Conservation (phyloP, 2,329 filamentous ascomycete genomes). For the Alternaria solani region DNA sequence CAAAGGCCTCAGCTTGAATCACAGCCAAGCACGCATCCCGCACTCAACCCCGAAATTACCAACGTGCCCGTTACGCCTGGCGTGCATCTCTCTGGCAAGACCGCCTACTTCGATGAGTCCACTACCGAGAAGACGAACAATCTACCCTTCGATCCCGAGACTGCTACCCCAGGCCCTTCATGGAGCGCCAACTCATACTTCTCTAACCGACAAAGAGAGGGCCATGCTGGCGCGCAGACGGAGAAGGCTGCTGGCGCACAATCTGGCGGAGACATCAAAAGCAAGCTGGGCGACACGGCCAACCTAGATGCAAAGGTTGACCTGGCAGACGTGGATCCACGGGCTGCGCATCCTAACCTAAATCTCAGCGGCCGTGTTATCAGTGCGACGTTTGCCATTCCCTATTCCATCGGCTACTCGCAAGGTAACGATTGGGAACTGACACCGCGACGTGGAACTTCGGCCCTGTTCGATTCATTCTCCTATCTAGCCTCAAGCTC, state of each 20-base stretch:
- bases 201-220: slow-evolving; percentile 31
- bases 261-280: slow-evolving; percentile 60
- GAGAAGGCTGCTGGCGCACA: slow-evolving; percentile 56
- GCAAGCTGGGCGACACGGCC: slow-evolving; percentile 59
- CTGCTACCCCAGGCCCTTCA: slow-evolving; percentile 42
- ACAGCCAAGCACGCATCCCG: slow-evolving; percentile 48
- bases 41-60: slow-evolving; percentile 50
- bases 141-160: slow-evolving; percentile 43
- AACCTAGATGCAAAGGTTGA: slow-evolving; percentile 50
- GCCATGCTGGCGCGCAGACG: slow-evolving; percentile 44
- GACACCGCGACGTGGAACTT: slow-evolving; percentile 81
- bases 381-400: slow-evolving; percentile 69
- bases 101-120: slow-evolving; percentile 48
- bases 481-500: slow-evolving; percentile 84
- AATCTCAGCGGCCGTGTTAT: slow-evolving; percentile 69
- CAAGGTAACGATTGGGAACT: slow-evolving; percentile 70
- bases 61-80: slow-evolving; percentile 55
- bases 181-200: slow-evolving; percentile 52
- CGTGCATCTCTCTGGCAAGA: slow-evolving; percentile 46
- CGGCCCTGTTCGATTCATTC: slow-evolving; percentile 91
- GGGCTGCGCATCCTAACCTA: slow-evolving; percentile 63
- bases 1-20: slow-evolving; percentile 34
- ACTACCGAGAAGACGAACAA: slow-evolving; percentile 24
- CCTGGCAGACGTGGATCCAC: slow-evolving; percentile 61
- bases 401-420: slow-evolving; percentile 65